These are phyloP conservation scores for Maudiozyma turicensis DNA, from an alignment of 805 yeast genomes.

Conservation along the genomic window DNA sequence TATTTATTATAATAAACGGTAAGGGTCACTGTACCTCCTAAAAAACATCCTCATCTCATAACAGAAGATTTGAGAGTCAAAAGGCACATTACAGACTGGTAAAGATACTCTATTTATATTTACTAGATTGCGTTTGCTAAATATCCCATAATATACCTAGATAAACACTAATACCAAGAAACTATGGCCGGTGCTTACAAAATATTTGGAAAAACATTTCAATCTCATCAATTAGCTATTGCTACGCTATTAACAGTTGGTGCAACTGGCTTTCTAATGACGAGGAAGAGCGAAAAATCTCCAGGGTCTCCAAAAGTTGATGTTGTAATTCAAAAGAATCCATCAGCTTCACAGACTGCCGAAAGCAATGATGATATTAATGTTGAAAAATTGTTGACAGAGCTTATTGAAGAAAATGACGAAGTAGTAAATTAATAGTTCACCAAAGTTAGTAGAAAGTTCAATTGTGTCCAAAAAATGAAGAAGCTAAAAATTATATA, in stretches of 20 bases:
- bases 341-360: background rate
- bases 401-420: conserved; percentile 14
- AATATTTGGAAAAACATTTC: conserved; percentile 75
- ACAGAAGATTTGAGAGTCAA: background rate
- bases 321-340: background rate
- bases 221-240: conserved; percentile 75
- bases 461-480: background rate
- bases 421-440: background rate
- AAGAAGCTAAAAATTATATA: background rate
- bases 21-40: too few species aligned
- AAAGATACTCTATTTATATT: background rate
- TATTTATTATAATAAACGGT: too few species aligned
- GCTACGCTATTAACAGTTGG: conserved; percentile 41
- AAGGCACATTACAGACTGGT: too few species aligned
- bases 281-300: background rate
- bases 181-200: conserved; percentile 44
- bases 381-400: conserved; percentile 20
- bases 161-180: background rate
- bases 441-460: background rate
- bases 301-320: background rate
- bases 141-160: background rate
- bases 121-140: background rate
- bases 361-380: conserved; percentile 13
- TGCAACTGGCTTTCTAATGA: background rate
- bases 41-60: background rate